These are phyloP conservation scores for Ceratocystis ficicola DNA, from an alignment of 2,329 filamentous ascomycete species.

Conservation along the genomic window DNA sequence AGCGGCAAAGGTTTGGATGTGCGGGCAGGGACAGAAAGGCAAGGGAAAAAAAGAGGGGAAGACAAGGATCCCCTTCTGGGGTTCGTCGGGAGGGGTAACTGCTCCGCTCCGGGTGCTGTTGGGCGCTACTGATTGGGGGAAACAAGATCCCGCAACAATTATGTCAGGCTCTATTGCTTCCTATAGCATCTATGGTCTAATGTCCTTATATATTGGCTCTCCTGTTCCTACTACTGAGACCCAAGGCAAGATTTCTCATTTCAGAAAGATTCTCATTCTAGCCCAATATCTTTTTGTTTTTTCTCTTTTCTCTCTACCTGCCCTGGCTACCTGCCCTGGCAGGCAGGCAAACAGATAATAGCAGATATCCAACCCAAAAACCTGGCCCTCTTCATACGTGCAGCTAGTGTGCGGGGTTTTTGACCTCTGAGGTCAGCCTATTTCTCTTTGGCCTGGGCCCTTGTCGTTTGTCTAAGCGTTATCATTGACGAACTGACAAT, in stretches of 20 bases:
- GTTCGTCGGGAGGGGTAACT: neutral
- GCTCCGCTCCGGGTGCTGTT: too few relatives aligned
- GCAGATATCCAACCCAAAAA: neutral
- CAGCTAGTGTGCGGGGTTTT: neutral
- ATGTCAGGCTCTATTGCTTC: too few relatives aligned
- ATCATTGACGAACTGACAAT: neutral
- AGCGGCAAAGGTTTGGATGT: neutral
- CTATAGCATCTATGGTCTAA: too few relatives aligned
- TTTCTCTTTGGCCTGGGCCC: neutral
- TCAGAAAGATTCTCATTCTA: too few relatives aligned
- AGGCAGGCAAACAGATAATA: too few relatives aligned
- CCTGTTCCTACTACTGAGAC: too few relatives aligned
- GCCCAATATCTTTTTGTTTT: too few relatives aligned
- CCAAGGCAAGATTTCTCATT: too few relatives aligned
- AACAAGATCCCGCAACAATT: too few relatives aligned
- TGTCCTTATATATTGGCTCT: too few relatives aligned
- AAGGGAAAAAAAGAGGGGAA: neutral
- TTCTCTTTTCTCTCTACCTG: neutral
- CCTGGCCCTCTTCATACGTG: neutral
- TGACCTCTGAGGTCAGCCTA: neutral
- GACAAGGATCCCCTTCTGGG: neutral
- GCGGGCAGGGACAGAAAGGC: neutral
- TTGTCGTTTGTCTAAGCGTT: neutral
- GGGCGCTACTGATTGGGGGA: neutral
- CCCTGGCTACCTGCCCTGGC: neutral